A percentile compares a stretch with the other conserved stretches of the same genome.
phyloP scores from a whole-genome alignment of 1,139 yeast species.

The Neolecta irregularis region DNA sequence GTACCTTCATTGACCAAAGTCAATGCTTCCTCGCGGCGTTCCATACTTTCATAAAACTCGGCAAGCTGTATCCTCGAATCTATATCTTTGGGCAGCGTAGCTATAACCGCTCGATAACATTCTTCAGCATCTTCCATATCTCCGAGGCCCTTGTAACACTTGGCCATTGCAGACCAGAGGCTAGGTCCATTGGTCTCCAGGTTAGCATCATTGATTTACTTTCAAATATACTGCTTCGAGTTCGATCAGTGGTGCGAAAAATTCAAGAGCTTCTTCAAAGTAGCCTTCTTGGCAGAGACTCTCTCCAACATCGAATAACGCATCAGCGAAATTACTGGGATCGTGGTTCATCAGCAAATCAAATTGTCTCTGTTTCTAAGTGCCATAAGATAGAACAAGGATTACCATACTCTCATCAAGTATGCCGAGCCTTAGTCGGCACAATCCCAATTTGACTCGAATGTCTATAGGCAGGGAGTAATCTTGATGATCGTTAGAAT shows the following conservation, averaged over 20 bases:
- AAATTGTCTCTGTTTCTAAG: too few relatives aligned
- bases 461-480: conserved; percentile 67
- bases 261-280: conserved; percentile 56
- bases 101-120: conserved; percentile 44
- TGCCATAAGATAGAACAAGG: conserved; percentile 42
- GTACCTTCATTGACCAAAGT: conserved; percentile 41
- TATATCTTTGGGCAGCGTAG: conserved; percentile 43
- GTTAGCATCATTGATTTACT: conserved; percentile 4
- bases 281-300: conserved; percentile 53
- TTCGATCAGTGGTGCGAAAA: conserved; percentile 39
- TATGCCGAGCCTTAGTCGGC: conserved; percentile 51
- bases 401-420: conserved; percentile 58
- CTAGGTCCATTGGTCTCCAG: conserved; percentile 24
- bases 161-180: conserved; percentile 50
- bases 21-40: conserved; percentile 48
- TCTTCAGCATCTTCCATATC: conserved; percentile 54
- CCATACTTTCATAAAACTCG: conserved; percentile 57
- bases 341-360: conserved; percentile 19
- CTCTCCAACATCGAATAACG: conserved; percentile 61
- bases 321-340: conserved; percentile 51
- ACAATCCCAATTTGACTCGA: conserved; percentile 58
- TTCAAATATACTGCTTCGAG: conserved; percentile 34
- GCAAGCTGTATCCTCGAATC: conserved; percentile 68
- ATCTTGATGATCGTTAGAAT: conserved; percentile 2
- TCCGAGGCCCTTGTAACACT: conserved; percentile 60